A percentile compares a stretch with the other conserved stretches of the same genome.
Evolutionary conservation across 1,284 basidiomycete species (phyloP).

Genomic region (Mycosarcoma mackinlayi): DNA sequence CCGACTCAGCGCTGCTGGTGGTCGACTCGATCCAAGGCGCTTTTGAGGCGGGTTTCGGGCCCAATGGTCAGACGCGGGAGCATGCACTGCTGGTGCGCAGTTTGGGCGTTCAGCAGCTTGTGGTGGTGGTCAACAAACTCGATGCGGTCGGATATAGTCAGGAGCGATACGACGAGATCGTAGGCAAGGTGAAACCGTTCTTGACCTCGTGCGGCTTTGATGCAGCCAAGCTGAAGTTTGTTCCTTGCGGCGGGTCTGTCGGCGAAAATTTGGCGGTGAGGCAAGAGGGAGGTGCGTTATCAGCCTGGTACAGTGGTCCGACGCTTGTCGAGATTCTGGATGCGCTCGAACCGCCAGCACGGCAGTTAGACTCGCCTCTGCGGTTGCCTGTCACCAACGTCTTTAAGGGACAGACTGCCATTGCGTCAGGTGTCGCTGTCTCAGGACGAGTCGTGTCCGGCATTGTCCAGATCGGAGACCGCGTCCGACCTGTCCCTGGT

Average conservation of each 20-base stretch:
- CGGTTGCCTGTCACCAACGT: conserved; percentile 94
- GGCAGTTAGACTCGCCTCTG: conserved; percentile 81
- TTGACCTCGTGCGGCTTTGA: conserved; percentile 87
- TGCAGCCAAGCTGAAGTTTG: conserved; percentile 80
- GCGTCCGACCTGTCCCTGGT: conserved; percentile 85
- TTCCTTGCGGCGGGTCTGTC: conserved; percentile 88
- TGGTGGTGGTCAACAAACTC: conserved; percentile 94
- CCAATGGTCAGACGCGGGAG: conserved; percentile 95
- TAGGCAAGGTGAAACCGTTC: conserved; percentile 80
- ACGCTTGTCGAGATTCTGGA: conserved; percentile 84
- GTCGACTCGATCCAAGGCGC: conserved; percentile 89
- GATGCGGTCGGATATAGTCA: conserved; percentile 79
- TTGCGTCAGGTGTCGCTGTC: conserved; percentile 78
- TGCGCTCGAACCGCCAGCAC: conserved; percentile 76
- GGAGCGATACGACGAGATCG: conserved; percentile 86
- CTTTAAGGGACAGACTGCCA: conserved; percentile 83
- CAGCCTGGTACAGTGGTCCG: conserved; percentile 85
- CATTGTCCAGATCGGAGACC: conserved; percentile 90
- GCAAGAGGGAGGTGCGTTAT: conserved; percentile 71
- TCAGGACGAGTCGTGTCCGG: conserved; percentile 89
- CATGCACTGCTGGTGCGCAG: conserved; percentile 91
- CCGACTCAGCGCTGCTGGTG: conserved; percentile 94
- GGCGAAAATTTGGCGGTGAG: conserved; percentile 80
- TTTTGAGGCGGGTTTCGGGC: conserved; percentile 94
- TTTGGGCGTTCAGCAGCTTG: conserved; percentile 90